Conservation (phyloP, 257 asterid species). For the Solanum verrucosum region DNA sequence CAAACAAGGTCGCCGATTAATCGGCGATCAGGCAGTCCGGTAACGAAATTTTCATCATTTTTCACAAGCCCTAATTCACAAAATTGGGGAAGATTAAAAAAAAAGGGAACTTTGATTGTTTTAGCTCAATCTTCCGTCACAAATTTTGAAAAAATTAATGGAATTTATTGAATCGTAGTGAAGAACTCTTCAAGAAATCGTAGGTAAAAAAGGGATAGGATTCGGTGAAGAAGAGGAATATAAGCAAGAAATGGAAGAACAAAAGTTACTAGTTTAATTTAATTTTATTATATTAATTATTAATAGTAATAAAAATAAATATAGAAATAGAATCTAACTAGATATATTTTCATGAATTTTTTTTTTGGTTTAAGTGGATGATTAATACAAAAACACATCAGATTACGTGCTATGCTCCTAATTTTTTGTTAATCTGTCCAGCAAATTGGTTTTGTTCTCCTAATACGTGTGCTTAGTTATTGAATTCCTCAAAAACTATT, state of each 20-base stretch:
- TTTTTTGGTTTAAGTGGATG: not conserved
- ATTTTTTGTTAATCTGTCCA: not conserved
- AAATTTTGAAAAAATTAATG: not conserved
- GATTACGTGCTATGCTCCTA: not conserved
- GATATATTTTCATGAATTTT: not conserved
- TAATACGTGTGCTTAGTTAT: not conserved
- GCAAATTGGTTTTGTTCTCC: not conserved
- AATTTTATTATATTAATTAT: too few relatives aligned
- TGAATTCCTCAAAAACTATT: not conserved
- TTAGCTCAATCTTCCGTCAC: slow-evolving; percentile 15
- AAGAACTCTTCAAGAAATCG: not conserved
- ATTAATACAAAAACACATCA: not conserved
- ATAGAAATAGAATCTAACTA: not conserved
- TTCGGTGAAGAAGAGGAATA: not conserved
- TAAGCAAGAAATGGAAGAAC: not conserved
- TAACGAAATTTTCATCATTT: slow-evolving; percentile 32
- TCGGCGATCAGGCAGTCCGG: slow-evolving; percentile 71
- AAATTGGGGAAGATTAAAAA: not conserved
- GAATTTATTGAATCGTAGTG: slow-evolving; percentile 1
- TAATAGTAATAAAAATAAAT: not conserved
- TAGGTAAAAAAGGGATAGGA: not conserved
- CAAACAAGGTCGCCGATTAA: slow-evolving; percentile 75
- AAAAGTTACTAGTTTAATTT: not conserved
- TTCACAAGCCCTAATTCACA: slow-evolving; percentile 26
- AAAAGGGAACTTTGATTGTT: slow-evolving; percentile 8